Conservation (phyloP, 148 eudicot genomes). For the Diospyros kaki region DNA sequence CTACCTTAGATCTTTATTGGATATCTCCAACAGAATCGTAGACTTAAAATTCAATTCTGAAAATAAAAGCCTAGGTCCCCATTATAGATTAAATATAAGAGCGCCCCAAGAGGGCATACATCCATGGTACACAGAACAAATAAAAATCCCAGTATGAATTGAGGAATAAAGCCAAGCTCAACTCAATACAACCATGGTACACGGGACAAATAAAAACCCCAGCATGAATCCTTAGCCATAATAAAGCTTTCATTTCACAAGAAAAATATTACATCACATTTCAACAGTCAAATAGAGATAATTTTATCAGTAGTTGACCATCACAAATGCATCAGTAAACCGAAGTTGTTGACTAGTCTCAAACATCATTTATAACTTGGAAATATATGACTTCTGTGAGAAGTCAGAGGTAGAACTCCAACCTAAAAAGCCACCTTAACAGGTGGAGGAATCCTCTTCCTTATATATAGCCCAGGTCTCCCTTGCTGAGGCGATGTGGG, state of each 20-base stretch:
- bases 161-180: no score
- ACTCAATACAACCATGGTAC: no score
- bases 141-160: neutral
- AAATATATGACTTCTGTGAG: neutral
- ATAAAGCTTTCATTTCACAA: neutral
- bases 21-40: neutral
- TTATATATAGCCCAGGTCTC: no score
- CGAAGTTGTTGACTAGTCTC: neutral
- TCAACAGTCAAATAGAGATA: neutral
- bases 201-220: no score
- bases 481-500: no score
- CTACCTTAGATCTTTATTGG: neutral
- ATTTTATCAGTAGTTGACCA: neutral
- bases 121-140: neutral
- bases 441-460: no score
- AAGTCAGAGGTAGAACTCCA: no score
- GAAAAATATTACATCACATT: neutral
- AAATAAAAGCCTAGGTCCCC: neutral
- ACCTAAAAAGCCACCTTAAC: no score
- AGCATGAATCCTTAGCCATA: neutral
- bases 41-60: neutral
- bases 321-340: neutral
- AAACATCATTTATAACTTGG: neutral
- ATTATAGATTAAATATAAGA: neutral
- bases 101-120: no score